Percentiles rank a stretch among this genome's conserved stretches.
Conservation (phyloP, 2,329 filamentous ascomycete genomes). For the Fusarium zealandicum region DNA sequence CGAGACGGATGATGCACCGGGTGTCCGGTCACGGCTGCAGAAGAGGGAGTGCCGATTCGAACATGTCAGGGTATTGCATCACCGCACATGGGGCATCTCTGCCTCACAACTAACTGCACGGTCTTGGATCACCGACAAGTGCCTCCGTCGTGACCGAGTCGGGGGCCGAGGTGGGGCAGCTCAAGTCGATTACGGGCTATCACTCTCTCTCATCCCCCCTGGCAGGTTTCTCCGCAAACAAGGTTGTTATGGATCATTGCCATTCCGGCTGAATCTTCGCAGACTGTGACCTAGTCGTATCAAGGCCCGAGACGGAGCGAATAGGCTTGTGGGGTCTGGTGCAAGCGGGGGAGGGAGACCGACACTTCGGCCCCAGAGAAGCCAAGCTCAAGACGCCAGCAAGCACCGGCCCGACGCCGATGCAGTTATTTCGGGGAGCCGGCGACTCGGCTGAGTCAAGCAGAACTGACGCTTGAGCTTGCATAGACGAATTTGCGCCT, state of each 20-base stretch:
- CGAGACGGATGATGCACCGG: not conserved
- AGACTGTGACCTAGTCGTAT: constrained; percentile 6
- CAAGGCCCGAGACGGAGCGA: constrained; percentile 10
- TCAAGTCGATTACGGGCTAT: not conserved
- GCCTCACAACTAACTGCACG: constrained; percentile 10
- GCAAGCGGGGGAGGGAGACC: constrained; percentile 20
- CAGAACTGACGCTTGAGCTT: not conserved
- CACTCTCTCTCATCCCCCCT: constrained; percentile 4
- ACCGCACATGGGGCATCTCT: constrained; percentile 6
- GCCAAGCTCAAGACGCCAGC: constrained; percentile 12
- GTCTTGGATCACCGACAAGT: constrained; percentile 14
- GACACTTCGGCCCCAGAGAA: constrained; percentile 21
- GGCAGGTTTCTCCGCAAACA: too few species aligned
- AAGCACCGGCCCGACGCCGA: constrained; percentile 8
- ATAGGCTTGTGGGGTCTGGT: constrained; percentile 34
- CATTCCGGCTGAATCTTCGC: not conserved
- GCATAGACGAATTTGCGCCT: not conserved
- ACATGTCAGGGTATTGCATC: constrained; percentile 23
- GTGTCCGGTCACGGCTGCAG: not conserved
- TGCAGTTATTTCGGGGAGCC: constrained; percentile 11
- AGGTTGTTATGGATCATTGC: constrained; percentile 4
- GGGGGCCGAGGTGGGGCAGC: constrained; percentile 7
- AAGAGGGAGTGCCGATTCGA: not conserved
- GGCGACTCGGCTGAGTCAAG: constrained; percentile 34
- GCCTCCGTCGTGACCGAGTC: constrained; percentile 14